Base-by-base conservation (phyloP, 2,329 filamentous ascomycete genomes). In the Penicillium corylophilum region DNA sequence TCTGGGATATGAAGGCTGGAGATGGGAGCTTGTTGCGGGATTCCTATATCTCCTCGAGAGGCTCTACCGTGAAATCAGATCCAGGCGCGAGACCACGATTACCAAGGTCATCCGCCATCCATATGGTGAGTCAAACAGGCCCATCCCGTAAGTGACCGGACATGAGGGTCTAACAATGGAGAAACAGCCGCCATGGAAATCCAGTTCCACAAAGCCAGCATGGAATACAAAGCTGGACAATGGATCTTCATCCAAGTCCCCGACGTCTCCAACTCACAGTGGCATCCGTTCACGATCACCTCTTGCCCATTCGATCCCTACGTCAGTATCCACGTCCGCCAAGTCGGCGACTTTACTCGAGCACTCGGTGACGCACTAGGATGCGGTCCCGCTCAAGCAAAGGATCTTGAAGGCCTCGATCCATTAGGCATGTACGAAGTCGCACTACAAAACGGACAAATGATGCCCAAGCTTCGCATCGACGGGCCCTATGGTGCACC, bases 281-380 rank as follows among this genome's bases (percentile, higher is more conserved):
- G 94, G 94, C 94, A 99, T 74, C 94, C 94, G 1, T 99, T 97
- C 71, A 99, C 94, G 67, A 97, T 99, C 73, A 99, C 94, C 2
- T 97, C 94, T 9, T 99, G 94, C 74, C 94, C 94, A 5, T 94
- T 90, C 67, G 94, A 99, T 65, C 89, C 90, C 0, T 97, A 97
- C 68, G 85, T 97, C 60, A 96, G 90, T 35, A 83, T 99, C 26
- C 94, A 99, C 72, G 86, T 99, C 52, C 89, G 94, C 44, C 94
- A 97, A 76, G 93, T 97, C 6, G 94, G 94, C 61, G 94, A 99
- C 75, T 99, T 95, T 69, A 99, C 94, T 12, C 85, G 86, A 55
- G 85, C 87, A n/a, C 82, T 99, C n/a, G 94, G 91, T 69, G 90
- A 96, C 64, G 90, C 93, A 9, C 83, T 97, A n/a, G 94, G 94